phyloP scores from a whole-genome alignment of 2,329 filamentous ascomycete species.

The Chaetomiaceae sp. region DNA sequence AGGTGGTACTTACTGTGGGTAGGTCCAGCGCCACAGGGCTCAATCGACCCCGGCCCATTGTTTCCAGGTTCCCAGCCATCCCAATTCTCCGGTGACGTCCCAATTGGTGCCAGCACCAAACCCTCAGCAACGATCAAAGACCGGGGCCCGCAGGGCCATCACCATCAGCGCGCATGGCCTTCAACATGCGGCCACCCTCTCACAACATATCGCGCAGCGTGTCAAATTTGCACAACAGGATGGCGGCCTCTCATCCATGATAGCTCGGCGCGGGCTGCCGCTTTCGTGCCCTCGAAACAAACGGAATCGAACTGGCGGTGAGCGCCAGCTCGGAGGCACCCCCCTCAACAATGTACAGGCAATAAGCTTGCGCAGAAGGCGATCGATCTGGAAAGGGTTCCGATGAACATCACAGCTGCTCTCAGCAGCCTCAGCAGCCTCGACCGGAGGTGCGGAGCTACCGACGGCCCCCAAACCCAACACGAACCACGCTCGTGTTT shows the following conservation, averaged over 20 bases:
- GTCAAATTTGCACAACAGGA: slow-evolving; percentile 21
- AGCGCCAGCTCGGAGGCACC: slow-evolving; percentile 12
- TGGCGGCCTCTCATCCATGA: slow-evolving; percentile 12
- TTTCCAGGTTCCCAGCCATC: slow-evolving; percentile 26
- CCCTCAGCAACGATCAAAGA: not conserved
- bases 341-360: no score
- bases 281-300: slow-evolving; percentile 9
- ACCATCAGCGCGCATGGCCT: slow-evolving; percentile 23
- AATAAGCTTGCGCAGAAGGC: not conserved
- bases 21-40: not conserved
- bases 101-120: slow-evolving; percentile 1
- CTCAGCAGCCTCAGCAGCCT: slow-evolving; percentile 2
- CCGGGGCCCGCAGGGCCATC: not conserved
- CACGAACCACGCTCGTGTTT: not conserved
- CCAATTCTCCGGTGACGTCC: slow-evolving; percentile 16
- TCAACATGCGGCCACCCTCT: slow-evolving; percentile 29
- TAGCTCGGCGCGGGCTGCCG: slow-evolving; percentile 19
- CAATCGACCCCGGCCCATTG: not conserved
- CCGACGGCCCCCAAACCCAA: not conserved
- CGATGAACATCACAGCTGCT: not conserved
- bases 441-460: not conserved
- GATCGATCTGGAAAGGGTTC: not conserved
- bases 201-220: slow-evolving; percentile 11
- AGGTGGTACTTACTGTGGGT: no score
- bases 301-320: slow-evolving; percentile 26